phyloP scores from a whole-genome alignment of 176 grass and related monocot genomes.

The Melocanna baccifera region DNA sequence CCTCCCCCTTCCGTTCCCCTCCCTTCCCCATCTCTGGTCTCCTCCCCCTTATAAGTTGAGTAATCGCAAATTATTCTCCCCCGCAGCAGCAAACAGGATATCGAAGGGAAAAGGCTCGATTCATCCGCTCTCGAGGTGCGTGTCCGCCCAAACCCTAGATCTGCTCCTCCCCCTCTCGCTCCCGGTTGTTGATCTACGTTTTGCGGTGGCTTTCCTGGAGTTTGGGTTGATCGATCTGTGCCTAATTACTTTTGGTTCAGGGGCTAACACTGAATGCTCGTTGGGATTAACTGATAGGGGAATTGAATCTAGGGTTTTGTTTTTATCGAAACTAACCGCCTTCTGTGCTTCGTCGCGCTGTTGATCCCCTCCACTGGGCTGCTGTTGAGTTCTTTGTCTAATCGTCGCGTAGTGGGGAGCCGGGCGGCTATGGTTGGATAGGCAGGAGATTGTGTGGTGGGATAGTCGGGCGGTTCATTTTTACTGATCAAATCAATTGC shows the following conservation, averaged over 20 bases:
- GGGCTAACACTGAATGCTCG: background rate
- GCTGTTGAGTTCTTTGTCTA: background rate
- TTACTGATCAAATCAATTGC: background rate
- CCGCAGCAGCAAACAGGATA: background rate
- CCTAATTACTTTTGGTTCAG: background rate
- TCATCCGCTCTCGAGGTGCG: conserved; percentile 7
- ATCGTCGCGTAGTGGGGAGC: background rate
- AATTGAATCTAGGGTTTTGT: background rate
- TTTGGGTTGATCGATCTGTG: background rate
- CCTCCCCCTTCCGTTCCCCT: background rate
- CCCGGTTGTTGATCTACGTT: background rate
- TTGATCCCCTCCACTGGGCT: background rate
- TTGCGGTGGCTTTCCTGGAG: background rate
- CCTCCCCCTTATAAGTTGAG: background rate
- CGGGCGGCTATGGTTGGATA: background rate
- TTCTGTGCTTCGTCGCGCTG: background rate
- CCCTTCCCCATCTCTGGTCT: background rate
- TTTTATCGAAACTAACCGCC: background rate
- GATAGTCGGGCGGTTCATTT: background rate
- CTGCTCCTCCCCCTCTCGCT: background rate
- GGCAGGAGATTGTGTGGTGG: background rate
- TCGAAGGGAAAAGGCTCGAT: background rate
- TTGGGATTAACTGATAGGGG: background rate
- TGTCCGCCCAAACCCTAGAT: background rate
- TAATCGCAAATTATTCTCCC: background rate